Percentiles rank a stretch among this genome's conserved stretches.
Conservation (phyloP, 345 rosid genomes). For the Cardamine occulta region DNA sequence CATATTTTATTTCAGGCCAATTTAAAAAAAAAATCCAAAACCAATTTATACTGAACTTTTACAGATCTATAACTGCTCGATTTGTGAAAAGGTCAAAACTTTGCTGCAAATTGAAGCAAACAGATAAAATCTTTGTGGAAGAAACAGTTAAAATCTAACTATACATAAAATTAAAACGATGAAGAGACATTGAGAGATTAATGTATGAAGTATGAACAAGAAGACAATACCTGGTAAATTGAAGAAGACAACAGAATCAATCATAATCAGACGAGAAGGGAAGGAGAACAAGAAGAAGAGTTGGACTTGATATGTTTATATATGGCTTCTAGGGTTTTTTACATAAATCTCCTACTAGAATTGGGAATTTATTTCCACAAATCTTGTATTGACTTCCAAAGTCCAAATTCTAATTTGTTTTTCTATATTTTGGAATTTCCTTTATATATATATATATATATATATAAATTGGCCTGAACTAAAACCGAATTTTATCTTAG, state of each 20-base stretch:
- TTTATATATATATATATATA: no score
- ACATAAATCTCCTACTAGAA: slow-evolving; percentile 12
- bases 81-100: not conserved
- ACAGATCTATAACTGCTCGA: slow-evolving; percentile 7
- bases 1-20: not conserved
- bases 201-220: not conserved
- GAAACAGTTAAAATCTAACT: not conserved
- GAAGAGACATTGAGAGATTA: not conserved
- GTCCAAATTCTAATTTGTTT: not conserved
- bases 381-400: no score
- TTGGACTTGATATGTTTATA: not conserved
- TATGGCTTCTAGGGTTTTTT: slow-evolving; percentile 40
- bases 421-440: not conserved
- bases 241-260: slow-evolving; percentile 10
- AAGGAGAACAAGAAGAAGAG: no score
- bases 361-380: not conserved
- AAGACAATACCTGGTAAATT: not conserved
- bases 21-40: no score
- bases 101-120: not conserved
- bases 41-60: not conserved
- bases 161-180: not conserved
- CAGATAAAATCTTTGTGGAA: not conserved
- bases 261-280: not conserved
- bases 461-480: not conserved
- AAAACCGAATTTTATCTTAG: not conserved